These are phyloP conservation scores for Debaryomyces coudertii DNA, from an alignment of 1,139 yeast species.

Conservation along the genomic window DNA sequence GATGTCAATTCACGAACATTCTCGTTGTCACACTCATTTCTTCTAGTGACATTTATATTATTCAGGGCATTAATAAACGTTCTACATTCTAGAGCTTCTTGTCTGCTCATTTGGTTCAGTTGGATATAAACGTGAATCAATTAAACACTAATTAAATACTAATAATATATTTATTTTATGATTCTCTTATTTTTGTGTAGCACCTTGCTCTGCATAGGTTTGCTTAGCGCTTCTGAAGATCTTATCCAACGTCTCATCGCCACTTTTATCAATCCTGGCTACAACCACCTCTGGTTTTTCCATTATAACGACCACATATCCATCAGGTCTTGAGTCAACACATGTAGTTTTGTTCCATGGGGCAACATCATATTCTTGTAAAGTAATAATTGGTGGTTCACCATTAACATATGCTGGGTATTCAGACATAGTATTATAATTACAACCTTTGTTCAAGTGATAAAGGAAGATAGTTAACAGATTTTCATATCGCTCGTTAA, in stretches of 20 bases:
- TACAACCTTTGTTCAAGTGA: background rate
- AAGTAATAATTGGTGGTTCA: conserved; percentile 49
- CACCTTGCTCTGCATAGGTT: conserved; percentile 23
- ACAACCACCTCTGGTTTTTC: conserved; percentile 46
- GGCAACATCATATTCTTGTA: conserved; percentile 53
- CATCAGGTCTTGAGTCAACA: conserved; percentile 41
- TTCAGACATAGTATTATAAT: conserved; percentile 19
- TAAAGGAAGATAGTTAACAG: background rate
- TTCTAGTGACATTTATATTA: conserved; percentile 37
- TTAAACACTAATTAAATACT: background rate
- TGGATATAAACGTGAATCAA: conserved; percentile 1
- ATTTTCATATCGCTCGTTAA: conserved; percentile 1
- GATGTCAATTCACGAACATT: conserved; percentile 81
- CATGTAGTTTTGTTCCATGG: conserved; percentile 57
- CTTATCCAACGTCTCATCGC: conserved; percentile 39
- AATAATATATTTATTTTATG: conserved; percentile 2
- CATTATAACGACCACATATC: conserved; percentile 51
- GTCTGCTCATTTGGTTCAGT: background rate
- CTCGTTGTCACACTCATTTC: conserved; percentile 83
- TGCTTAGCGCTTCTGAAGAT: conserved; percentile 53
- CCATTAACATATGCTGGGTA: conserved; percentile 51
- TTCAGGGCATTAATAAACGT: background rate
- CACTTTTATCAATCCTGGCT: conserved; percentile 43
- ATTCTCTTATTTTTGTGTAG: background rate
- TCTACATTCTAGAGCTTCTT: background rate